Base-by-base conservation (phyloP, 106 monocot genomes). In the Acorus gramineus region DNA sequence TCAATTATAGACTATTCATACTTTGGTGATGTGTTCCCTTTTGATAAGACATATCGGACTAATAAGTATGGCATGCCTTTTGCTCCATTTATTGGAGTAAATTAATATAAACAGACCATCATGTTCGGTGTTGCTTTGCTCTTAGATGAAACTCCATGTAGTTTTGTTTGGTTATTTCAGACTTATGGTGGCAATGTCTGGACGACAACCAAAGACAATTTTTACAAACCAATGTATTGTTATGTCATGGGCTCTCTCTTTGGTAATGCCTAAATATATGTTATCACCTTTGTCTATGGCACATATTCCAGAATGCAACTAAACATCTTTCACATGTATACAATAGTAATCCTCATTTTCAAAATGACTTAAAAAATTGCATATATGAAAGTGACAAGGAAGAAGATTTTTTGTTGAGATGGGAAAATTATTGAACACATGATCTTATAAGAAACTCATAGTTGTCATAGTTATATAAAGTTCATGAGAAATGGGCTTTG, bases 281-380 rank as follows among this genome's bases (percentile, higher is more conserved):
- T 11, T 75, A 85, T 75, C 69, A 72, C 10, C 44, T 85, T 62
- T 85, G 81, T 76, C 46, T 81, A 55, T 85, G 85, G 81, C 81
- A 85, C 51, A 59, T 85, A 11, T 66, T 61, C 28, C 77, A 81
- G 8, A 78, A 76, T 72, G 57, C 78, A 47, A 52, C 47, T 3
- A 72, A 69, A 44, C 59, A 78, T 3, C 67, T 85, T 3, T 61
- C 71, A 54, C 66, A 72, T 61, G 63, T 71, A 8, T 74, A 64
- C 28, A 51, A 52, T 44, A 71, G 59, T 52, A 63, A 78, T 0
- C 53, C 66, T 6, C 71, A 66, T 54, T 85, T 85, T 66, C 59
- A 60, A 9, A 75, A 65, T 14, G 85, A 85, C 28, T 85, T 85
- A 46, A 77, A 70, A 49, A 74, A 56, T 49, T 77, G 70, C 59